phyloP scores from a whole-genome alignment of 2,329 filamentous ascomycete genomes.

The Alternaria brassicicola region DNA sequence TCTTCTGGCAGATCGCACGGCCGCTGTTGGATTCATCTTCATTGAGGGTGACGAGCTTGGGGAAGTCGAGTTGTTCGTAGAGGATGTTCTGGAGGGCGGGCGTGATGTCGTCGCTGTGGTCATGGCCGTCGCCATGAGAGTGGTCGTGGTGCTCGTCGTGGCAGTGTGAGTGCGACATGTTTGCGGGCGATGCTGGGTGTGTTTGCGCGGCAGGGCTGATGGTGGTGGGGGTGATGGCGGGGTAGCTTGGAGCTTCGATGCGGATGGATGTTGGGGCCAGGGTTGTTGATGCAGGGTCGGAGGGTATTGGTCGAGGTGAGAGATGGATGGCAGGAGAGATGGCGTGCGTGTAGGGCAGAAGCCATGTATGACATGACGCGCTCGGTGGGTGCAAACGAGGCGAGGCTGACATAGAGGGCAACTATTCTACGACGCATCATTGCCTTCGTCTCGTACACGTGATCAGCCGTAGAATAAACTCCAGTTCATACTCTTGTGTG shows the following conservation, averaged over 20 bases:
- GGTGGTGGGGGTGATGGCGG: conserved; percentile 29
- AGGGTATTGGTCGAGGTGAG: background rate
- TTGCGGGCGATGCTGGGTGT: conserved; percentile 4
- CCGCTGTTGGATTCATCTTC: conserved; percentile 74
- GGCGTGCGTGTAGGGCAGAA: background rate
- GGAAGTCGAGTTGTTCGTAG: conserved; percentile 91
- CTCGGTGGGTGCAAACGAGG: background rate
- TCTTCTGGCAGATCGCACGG: conserved; percentile 81
- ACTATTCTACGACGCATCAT: conserved; percentile 14
- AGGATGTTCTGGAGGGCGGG: conserved; percentile 89
- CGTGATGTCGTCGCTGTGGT: conserved; percentile 90
- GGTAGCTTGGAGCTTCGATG: conserved; percentile 32
- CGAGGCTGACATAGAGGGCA: conserved; percentile 10
- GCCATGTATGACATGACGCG: conserved; percentile 13
- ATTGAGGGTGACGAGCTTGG: conserved; percentile 82
- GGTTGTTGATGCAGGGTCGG: conserved; percentile 1
- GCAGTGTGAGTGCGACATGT: conserved; percentile 16
- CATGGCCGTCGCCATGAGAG: conserved; percentile 60
- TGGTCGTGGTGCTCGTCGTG: conserved; percentile 41
- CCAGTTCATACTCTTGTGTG: background rate
- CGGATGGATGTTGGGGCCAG: background rate
- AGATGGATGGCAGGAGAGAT: background rate
- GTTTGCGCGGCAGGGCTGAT: conserved; percentile 11
- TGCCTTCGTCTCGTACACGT: conserved; percentile 22
- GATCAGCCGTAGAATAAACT: conserved; percentile 12